phyloP scores from a whole-genome alignment of 495 filamentous ascomycete species.

The Xylaria scruposa region DNA sequence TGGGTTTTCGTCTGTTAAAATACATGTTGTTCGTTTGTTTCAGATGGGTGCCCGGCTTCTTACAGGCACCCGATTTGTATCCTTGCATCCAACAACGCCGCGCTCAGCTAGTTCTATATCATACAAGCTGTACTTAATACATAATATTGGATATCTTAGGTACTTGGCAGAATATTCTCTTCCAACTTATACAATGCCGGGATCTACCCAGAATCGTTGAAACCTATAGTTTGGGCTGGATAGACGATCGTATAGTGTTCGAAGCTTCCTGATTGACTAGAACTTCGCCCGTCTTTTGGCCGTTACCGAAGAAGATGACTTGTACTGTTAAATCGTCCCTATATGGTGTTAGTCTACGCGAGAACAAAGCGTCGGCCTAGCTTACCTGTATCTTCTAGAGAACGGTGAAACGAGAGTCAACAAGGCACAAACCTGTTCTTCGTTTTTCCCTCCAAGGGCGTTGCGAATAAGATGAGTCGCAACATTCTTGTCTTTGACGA shows the following conservation, averaged over 20 bases:
- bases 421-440: conserved; percentile 92
- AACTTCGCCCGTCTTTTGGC: conserved; percentile 74
- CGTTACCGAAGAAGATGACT: conserved; percentile 96
- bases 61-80: not conserved
- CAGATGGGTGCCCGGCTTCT: not conserved
- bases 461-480: conserved; percentile 96
- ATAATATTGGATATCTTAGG: conserved; percentile 10
- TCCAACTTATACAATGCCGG: not conserved
- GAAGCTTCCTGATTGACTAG: conserved; percentile 86
- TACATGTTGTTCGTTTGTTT: not conserved
- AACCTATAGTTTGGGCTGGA: conserved; percentile 49
- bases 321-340: conserved; percentile 93
- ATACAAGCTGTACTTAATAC: conserved; percentile 22
- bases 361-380: not conserved
- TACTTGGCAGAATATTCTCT: not conserved
- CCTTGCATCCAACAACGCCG: conserved; percentile 20
- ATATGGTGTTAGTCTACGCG: conserved; percentile 19
- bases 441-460: conserved; percentile 90
- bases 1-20: not conserved
- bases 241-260: conserved; percentile 62
- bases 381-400: conserved; percentile 83
- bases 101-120: conserved; percentile 26
- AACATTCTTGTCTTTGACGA: conserved; percentile 94
- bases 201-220: not conserved
- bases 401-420: conserved; percentile 91